A percentile compares a stretch with the other conserved stretches of the same genome.
Conservation (phyloP, 495 filamentous ascomycete species). For the Rhizodiscina lignyota region DNA sequence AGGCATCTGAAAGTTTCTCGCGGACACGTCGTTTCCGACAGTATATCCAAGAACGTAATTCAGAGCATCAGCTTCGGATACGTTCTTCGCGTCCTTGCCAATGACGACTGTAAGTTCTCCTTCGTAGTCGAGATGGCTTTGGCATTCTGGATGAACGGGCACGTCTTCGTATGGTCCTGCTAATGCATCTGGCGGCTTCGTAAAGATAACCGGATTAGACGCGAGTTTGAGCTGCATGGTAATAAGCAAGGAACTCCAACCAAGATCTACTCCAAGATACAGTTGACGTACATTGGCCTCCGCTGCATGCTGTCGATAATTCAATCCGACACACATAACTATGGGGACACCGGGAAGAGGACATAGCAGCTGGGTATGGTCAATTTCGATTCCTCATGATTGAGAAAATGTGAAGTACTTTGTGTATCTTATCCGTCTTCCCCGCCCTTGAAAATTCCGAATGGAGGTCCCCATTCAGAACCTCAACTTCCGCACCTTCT, state of each 20-base stretch:
- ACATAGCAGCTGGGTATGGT: slow-evolving; percentile 7
- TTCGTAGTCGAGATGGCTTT: slow-evolving; percentile 16
- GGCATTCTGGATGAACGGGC: slow-evolving; percentile 22
- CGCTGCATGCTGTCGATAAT: slow-evolving; percentile 26
- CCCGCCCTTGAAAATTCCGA: too few relatives aligned
- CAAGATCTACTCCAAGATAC: not conserved
- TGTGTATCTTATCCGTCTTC: slow-evolving; percentile 11
- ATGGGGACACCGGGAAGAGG: slow-evolving; percentile 6
- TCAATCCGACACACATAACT: slow-evolving; percentile 28
- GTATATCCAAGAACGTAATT: slow-evolving; percentile 30
- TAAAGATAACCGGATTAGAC: slow-evolving; percentile 24
- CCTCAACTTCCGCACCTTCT: slow-evolving; percentile 6
- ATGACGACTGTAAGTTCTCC: slow-evolving; percentile 25
- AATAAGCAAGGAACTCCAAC: not conserved
- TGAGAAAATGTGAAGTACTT: slow-evolving; percentile 11
- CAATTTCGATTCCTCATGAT: not conserved
- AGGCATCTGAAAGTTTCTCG: slow-evolving; percentile 24
- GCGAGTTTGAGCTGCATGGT: slow-evolving; percentile 19
- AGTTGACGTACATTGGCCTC: slow-evolving; percentile 20
- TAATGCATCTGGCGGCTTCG: slow-evolving; percentile 23
- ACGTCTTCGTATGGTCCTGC: slow-evolving; percentile 20
- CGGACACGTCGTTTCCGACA: slow-evolving; percentile 29
- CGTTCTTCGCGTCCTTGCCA: slow-evolving; percentile 19
- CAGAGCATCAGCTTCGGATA: slow-evolving; percentile 16
- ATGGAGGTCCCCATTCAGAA: slow-evolving; percentile 7